Evolutionary conservation across 495 filamentous ascomycete genomes (phyloP).

Genomic region (Physcia stellaris): DNA sequence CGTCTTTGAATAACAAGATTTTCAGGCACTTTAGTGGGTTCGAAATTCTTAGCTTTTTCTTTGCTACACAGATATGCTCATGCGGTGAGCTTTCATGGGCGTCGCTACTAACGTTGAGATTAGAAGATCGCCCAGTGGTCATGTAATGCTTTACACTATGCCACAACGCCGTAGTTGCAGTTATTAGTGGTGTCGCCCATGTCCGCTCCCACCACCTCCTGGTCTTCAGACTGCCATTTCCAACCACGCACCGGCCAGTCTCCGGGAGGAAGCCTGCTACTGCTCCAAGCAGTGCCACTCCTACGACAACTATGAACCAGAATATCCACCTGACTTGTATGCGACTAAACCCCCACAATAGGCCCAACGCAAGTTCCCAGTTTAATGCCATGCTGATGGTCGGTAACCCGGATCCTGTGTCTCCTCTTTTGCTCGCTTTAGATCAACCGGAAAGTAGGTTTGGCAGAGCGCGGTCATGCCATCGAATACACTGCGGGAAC

Average conservation of each 20-base stretch:
- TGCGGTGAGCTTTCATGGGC: background rate
- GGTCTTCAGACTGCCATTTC: conserved; percentile 39
- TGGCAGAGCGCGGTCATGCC: background rate
- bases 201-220: conserved; percentile 15
- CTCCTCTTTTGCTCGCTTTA: too few species aligned
- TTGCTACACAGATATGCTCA: conserved; percentile 4
- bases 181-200: too few species aligned
- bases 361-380: too few species aligned
- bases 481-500: background rate
- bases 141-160: background rate
- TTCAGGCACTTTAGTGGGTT: conserved; percentile 24
- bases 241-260: conserved; percentile 57
- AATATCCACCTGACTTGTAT: too few species aligned
- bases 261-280: too few species aligned
- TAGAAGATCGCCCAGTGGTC: background rate
- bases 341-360: too few species aligned
- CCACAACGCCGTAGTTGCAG: conserved; percentile 7
- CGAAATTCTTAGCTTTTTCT: conserved; percentile 24
- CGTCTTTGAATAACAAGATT: conserved; percentile 39
- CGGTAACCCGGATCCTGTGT: too few species aligned
- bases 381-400: too few species aligned
- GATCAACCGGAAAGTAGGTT: background rate
- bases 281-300: conserved; percentile 41
- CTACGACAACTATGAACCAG: conserved; percentile 26
- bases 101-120: background rate